These are phyloP conservation scores for Populus deltoides DNA, from an alignment of 345 rosid genomes.

Conservation along the genomic window DNA sequence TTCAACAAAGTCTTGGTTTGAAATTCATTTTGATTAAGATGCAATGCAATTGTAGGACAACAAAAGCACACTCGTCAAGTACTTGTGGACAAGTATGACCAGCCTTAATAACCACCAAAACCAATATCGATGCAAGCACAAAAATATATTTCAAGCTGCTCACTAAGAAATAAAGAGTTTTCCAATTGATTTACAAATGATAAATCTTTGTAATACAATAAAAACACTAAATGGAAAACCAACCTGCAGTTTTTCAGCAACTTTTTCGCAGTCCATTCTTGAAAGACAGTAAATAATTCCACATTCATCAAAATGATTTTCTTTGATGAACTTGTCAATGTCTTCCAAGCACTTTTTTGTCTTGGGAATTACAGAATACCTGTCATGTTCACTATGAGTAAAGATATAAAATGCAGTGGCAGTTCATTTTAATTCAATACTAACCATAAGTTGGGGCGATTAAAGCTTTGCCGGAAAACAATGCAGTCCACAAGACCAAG, in stretches of 20 bases:
- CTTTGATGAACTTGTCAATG: conserved; percentile 83
- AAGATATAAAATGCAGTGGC: conserved; percentile 17
- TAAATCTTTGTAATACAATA: neutral
- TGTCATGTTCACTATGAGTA: conserved; percentile 41
- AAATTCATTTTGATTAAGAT: no score
- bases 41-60: no score
- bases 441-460: conserved; percentile 88
- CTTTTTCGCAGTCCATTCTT: conserved; percentile 97
- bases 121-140: no score
- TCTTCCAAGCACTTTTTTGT: conserved; percentile 88
- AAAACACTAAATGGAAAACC: conserved; percentile 22
- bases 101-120: no score
- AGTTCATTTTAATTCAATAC: conserved; percentile 26
- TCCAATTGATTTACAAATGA: neutral
- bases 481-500: conserved; percentile 95
- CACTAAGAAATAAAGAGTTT: neutral
- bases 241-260: conserved; percentile 87
- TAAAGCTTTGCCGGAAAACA: conserved; percentile 94
- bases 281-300: conserved; percentile 99
- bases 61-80: no score
- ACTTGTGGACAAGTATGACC: no score
- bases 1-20: no score
- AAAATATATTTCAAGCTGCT: neutral
- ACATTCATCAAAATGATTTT: conserved; percentile 90
- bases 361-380: conserved; percentile 84